These are phyloP conservation scores for Selaginella tamariscina DNA, from an alignment of 75 land plant genomes.

Conservation along the genomic window DNA sequence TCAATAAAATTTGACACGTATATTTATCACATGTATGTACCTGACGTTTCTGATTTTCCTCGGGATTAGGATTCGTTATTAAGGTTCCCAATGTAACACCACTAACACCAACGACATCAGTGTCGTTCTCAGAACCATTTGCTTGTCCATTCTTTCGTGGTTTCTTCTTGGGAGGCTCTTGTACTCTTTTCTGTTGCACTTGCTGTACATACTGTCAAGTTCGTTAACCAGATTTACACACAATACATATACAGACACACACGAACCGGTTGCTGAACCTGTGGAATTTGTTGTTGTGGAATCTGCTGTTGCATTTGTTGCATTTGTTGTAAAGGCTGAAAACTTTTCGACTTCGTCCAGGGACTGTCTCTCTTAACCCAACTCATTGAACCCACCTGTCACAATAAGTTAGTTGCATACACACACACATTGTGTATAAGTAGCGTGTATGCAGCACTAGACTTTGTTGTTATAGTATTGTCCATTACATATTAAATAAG, in stretches of 20 bases:
- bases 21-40: too few species aligned
- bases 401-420: too few species aligned
- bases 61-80: constrained; percentile 57
- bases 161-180: background rate
- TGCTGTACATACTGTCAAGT: background rate
- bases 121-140: constrained; percentile 42
- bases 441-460: too few species aligned
- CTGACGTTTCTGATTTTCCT: constrained; percentile 78
- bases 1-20: too few species aligned
- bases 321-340: background rate
- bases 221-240: too few species aligned
- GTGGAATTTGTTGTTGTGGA: background rate
- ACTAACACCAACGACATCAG: constrained; percentile 38
- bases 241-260: too few species aligned
- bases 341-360: background rate
- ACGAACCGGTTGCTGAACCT: background rate
- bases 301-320: too few species aligned
- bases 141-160: background rate
- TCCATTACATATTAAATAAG: too few species aligned
- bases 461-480: too few species aligned
- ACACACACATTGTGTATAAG: too few species aligned
- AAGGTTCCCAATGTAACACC: constrained; percentile 46
- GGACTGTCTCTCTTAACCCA: background rate
- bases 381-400: background rate
- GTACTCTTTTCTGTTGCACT: background rate